Evolutionary conservation across 2,329 filamentous ascomycete genomes (phyloP).

Genomic region (Trichoderma sp.): DNA sequence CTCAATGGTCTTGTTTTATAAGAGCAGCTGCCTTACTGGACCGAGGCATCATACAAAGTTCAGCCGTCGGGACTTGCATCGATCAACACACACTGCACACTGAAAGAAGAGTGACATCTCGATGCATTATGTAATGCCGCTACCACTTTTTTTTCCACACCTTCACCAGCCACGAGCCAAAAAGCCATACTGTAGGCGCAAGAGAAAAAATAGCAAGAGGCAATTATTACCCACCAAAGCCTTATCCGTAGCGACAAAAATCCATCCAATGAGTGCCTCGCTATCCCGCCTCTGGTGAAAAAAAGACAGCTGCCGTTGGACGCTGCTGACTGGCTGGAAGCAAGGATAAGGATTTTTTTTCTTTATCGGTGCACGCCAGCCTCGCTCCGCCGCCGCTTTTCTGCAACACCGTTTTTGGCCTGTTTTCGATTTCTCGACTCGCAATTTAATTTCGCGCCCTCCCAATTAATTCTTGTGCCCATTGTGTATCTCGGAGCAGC

Average conservation of each 20-base stretch:
- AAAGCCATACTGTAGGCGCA: background rate
- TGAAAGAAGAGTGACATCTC: background rate
- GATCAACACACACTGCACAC: background rate
- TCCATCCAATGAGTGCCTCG: conserved; percentile 4
- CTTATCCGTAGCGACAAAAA: conserved; percentile 8
- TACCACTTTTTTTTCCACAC: background rate
- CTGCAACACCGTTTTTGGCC: conserved; percentile 13
- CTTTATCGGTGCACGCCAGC: conserved; percentile 16
- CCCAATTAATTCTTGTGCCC: conserved; percentile 27
- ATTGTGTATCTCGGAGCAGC: conserved; percentile 41
- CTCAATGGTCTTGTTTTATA: background rate
- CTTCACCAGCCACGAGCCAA: background rate
- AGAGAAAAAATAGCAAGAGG: background rate
- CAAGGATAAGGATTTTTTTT: conserved; percentile 19
- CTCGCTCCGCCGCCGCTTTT: conserved; percentile 1
- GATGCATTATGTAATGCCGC: background rate
- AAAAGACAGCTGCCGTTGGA: conserved; percentile 2
- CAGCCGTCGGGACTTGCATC: background rate
- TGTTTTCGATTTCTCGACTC: conserved; percentile 22
- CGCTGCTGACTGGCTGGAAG: background rate
- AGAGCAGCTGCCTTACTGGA: background rate
- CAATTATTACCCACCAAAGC: conserved; percentile 13
- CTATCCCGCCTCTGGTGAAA: conserved; percentile 4
- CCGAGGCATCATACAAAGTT: background rate
- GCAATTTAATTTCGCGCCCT: background rate